These are phyloP conservation scores for Chytriomyces hyalinus DNA, from an alignment of 192 early-diverging fungal species.

Conservation along the genomic window DNA sequence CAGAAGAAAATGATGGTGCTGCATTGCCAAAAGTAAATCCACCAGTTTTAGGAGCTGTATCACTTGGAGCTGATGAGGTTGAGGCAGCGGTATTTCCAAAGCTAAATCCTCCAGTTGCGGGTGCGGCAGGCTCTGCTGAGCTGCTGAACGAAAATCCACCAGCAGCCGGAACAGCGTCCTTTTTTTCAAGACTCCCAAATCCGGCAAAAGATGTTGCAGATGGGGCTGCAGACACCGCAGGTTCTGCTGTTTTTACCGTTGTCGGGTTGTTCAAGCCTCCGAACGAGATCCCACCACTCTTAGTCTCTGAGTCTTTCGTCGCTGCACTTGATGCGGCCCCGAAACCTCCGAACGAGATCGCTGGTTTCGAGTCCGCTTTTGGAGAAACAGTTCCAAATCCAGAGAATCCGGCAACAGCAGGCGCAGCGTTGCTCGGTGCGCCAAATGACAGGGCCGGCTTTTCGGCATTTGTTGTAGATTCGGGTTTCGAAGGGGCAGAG, in stretches of 20 bases:
- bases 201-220: background rate
- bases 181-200: background rate
- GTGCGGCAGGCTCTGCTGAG: background rate
- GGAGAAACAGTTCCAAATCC: background rate
- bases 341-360: background rate
- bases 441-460: background rate
- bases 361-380: background rate
- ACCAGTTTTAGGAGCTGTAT: background rate
- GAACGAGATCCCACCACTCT: background rate
- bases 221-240: conserved; percentile 8
- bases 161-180: background rate
- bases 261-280: background rate
- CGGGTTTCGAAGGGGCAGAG: too few relatives aligned
- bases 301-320: background rate
- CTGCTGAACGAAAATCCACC: conserved; percentile 9
- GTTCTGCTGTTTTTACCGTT: background rate
- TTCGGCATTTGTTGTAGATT: too few relatives aligned
- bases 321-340: background rate
- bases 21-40: background rate
- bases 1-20: background rate
- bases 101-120: background rate
- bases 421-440: background rate
- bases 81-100: background rate
- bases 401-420: background rate
- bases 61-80: conserved; percentile 1